Evolutionary conservation across 2,329 filamentous ascomycete genomes (phyloP), one percentile per base, ranked within the genome.

Genomic region (Leptographium procerum): DNA sequence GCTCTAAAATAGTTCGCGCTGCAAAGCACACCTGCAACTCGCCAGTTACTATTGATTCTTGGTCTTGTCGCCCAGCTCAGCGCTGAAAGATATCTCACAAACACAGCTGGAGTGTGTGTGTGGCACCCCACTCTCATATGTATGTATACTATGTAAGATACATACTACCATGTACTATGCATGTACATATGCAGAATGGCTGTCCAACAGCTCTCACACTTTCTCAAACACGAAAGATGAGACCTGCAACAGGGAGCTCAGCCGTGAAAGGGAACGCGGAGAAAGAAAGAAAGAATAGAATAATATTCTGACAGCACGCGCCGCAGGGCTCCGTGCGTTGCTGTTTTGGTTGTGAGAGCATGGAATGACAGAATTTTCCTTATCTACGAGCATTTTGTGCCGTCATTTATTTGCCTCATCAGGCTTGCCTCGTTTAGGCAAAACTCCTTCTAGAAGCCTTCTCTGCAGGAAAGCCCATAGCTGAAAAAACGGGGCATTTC

Each of bases 371-470:
- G 9, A 24, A 3, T 5, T 1, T 26, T 50, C 14, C 29, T 26
- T 48, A 47, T 56, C 34, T 34, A 26, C 48, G 11, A 9, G 4
- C 4, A 22, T 31, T 36, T 40, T 13, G 33, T 28, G 19, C 6
- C 54, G 57, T 55, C 57, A 59, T 55, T 59, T 55, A 43, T 52
- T 59, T 55, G 40, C 52, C 57, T 59, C 57, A 55, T 58, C 29
- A 1, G 26, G 24, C 43, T 58, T n/a, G n/a, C n/a, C n/a, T n/a
- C n/a, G n/a, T n/a, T n/a, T n/a, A n/a, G n/a, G n/a, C n/a, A 55
- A 54, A 40, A 31, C 28, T 36, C 48, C 57, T 62, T 62, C 61
- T 52, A 58, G 61, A 62, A 62, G 43, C 47, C 59, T 62, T 62
- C 61, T 24, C 22, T 58, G 55, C 57, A 59, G 47, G 29, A 54